Evolutionary conservation across 495 filamentous ascomycete genomes (phyloP).

Genomic region (Penicillium cosmopolitanum): DNA sequence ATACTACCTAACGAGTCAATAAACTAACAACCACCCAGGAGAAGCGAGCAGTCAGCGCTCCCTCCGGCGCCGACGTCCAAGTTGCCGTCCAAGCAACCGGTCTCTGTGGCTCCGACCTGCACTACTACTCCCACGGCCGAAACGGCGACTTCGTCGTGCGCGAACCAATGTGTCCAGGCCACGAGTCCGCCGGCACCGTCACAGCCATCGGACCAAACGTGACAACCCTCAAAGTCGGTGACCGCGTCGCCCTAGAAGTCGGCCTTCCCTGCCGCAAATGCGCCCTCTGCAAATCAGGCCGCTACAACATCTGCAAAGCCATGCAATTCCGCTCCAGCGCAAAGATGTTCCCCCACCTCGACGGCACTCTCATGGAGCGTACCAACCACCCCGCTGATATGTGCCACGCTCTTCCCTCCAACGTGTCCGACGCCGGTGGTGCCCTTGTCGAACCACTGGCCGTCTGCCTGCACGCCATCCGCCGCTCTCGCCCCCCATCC

Average conservation of each 20-base stretch:
- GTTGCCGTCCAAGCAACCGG: slow-evolving; percentile 74
- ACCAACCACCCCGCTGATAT: slow-evolving; percentile 72
- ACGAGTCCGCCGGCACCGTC: slow-evolving; percentile 76
- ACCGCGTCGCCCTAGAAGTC: slow-evolving; percentile 82
- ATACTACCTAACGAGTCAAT: not conserved
- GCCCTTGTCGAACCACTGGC: slow-evolving; percentile 79
- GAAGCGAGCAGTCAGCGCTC: slow-evolving; percentile 42
- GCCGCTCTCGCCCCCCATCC: slow-evolving; percentile 59
- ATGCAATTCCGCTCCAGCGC: slow-evolving; percentile 81
- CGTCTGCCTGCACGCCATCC: slow-evolving; percentile 76
- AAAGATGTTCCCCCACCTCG: slow-evolving; percentile 75
- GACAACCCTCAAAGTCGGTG: slow-evolving; percentile 54
- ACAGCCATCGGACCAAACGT: slow-evolving; percentile 60
- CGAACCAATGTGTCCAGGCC: slow-evolving; percentile 73
- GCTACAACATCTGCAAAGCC: slow-evolving; percentile 84
- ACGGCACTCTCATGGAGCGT: slow-evolving; percentile 80
- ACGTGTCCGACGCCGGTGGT: slow-evolving; percentile 66
- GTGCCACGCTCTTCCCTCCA: slow-evolving; percentile 60
- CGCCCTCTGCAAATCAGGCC: slow-evolving; percentile 63
- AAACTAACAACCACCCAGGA: slow-evolving; percentile 38
- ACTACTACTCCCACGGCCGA: slow-evolving; percentile 83
- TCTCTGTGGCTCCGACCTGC: slow-evolving; percentile 82
- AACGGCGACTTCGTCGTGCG: slow-evolving; percentile 81
- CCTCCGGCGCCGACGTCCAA: slow-evolving; percentile 65
- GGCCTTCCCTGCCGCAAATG: slow-evolving; percentile 79